Conservation (phyloP, 2,329 filamentous ascomycete species). For the Pyrenophora teres region DNA sequence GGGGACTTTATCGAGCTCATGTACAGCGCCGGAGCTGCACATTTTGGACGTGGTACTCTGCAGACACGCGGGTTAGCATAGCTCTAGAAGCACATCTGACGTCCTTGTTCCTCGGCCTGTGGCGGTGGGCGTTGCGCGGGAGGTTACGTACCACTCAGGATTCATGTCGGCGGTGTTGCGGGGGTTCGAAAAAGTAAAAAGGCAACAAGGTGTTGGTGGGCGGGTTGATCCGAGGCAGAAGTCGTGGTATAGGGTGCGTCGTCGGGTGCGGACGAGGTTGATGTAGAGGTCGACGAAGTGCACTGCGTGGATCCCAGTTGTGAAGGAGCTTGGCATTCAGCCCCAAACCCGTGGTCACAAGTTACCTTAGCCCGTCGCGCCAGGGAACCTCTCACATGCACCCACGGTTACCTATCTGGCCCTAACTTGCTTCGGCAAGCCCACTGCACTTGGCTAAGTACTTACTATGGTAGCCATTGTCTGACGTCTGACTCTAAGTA, state of each 20-base stretch:
- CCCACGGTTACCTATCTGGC: slow-evolving; percentile 14
- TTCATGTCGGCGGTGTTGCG: slow-evolving; percentile 69
- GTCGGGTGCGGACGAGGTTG: slow-evolving; percentile 31
- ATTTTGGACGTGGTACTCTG: slow-evolving; percentile 30
- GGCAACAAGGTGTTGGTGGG: slow-evolving; percentile 17
- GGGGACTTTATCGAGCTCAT: slow-evolving; percentile 6
- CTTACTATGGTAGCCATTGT: background rate
- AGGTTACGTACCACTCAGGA: slow-evolving; percentile 80
- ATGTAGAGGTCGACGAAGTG: slow-evolving; percentile 22
- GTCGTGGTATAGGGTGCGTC: slow-evolving; percentile 31
- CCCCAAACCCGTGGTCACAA: slow-evolving; percentile 28
- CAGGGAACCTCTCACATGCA: slow-evolving; percentile 31
- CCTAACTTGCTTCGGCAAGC: slow-evolving; percentile 16
- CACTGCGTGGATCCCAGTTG: slow-evolving; percentile 25
- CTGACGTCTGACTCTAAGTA: slow-evolving; percentile 17
- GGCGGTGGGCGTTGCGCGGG: slow-evolving; percentile 38
- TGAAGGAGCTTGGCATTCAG: slow-evolving; percentile 28
- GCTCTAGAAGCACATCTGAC: slow-evolving; percentile 10
- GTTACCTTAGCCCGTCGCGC: slow-evolving; percentile 23
- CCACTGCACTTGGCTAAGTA: background rate
- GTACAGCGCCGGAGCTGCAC: slow-evolving; percentile 5
- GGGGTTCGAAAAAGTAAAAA: slow-evolving; percentile 10
- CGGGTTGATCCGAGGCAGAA: slow-evolving; percentile 14
- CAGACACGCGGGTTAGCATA: slow-evolving; percentile 31
- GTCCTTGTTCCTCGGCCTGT: slow-evolving; percentile 21